Percentiles rank a stretch among this genome's conserved stretches.
phyloP scores from a whole-genome alignment of 495 filamentous ascomycete genomes.

The Penicillium argentinense region DNA sequence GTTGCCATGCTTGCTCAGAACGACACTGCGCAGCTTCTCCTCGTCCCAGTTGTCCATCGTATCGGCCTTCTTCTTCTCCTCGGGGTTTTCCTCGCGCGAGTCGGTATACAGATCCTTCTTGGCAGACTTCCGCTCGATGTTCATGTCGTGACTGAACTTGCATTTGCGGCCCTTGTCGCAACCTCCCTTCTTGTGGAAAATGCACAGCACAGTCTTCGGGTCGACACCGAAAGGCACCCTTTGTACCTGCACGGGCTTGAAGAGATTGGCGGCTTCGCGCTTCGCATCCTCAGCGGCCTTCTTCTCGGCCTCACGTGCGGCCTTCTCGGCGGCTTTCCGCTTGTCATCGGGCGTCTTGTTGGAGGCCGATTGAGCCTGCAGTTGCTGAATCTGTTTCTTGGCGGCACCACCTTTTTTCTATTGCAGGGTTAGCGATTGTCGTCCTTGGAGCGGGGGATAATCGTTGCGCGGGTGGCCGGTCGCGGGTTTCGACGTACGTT shows the following conservation, averaged over 20 bases:
- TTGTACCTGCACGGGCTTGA: slow-evolving; percentile 92
- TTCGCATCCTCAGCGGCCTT: slow-evolving; percentile 78
- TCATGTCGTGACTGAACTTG: slow-evolving; percentile 93
- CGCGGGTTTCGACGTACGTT: slow-evolving; percentile 58
- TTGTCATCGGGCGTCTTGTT: slow-evolving; percentile 83
- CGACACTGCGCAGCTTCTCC: slow-evolving; percentile 86
- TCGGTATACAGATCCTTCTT: slow-evolving; percentile 95
- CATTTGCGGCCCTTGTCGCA: slow-evolving; percentile 98
- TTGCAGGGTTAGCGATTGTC: slow-evolving; percentile 16
- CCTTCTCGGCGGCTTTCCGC: slow-evolving; percentile 85
- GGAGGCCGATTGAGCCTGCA: slow-evolving; percentile 67
- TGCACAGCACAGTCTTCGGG: slow-evolving; percentile 95
- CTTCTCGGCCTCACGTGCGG: slow-evolving; percentile 81
- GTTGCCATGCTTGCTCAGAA: slow-evolving; percentile 95
- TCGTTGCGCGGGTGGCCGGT: slow-evolving; percentile 8
- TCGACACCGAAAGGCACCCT: slow-evolving; percentile 98
- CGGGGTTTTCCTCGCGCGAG: slow-evolving; percentile 66
- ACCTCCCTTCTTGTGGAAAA: slow-evolving; percentile 93
- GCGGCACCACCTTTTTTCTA: slow-evolving; percentile 90
- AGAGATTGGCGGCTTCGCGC: slow-evolving; percentile 76
- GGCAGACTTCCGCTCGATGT: slow-evolving; percentile 82
- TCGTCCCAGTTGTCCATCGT: slow-evolving; percentile 97
- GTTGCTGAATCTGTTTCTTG: slow-evolving; percentile 82
- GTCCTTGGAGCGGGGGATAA: slow-evolving; percentile 10
- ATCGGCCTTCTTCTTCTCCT: slow-evolving; percentile 83